Evolutionary conservation across 2,329 filamentous ascomycete genomes (phyloP), one percentile per base, ranked within the genome.

Genomic region (Cercospora sp.): DNA sequence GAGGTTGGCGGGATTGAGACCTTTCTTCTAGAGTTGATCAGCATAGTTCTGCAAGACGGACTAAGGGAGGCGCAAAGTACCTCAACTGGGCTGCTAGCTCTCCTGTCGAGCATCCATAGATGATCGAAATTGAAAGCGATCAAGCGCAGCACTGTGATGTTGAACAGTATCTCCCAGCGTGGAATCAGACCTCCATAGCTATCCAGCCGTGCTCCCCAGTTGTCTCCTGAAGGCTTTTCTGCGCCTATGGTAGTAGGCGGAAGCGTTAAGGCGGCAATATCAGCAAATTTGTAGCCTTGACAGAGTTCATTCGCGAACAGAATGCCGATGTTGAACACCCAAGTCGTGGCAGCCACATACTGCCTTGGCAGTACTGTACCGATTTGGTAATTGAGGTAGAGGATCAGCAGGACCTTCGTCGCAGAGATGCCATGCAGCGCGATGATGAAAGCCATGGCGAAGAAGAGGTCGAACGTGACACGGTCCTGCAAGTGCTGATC

Each of bases 81-180:
- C 90, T 98, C 94, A 51, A 97, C 79, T 8, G 90, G 85, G 75
- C 88, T 94, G 30, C 86, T 81, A 26, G 84, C 83, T 45, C 86
- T 82, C 67, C 87, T 85, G 71, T 91, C 88, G 2, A 91, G 79
- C 74, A 92, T 95, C 94, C 95, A 99, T 79, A 97, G 94, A 78
- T 97, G 94, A 80, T 99, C 95, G 77, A 99, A 80, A 79, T 98
- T 98, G 85, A 97, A 99, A 78, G 94, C 97, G 75, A 99, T 93
- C 59, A 98, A 84, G 5, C 95, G 90, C 65, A 99, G 83, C 28
- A 98, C 90, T 3, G 94, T 97, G 69, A 99, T 88, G 76, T 99
- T 99, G 85, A 99, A 99, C 5, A 97, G 85, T n/a, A 99, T 89
- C 78, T 98, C 93, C 95, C 95, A 99, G 68, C 94, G 87, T 0